phyloP scores from a whole-genome alignment of 176 grass and related monocot genomes.

The Aegilops longissima region DNA sequence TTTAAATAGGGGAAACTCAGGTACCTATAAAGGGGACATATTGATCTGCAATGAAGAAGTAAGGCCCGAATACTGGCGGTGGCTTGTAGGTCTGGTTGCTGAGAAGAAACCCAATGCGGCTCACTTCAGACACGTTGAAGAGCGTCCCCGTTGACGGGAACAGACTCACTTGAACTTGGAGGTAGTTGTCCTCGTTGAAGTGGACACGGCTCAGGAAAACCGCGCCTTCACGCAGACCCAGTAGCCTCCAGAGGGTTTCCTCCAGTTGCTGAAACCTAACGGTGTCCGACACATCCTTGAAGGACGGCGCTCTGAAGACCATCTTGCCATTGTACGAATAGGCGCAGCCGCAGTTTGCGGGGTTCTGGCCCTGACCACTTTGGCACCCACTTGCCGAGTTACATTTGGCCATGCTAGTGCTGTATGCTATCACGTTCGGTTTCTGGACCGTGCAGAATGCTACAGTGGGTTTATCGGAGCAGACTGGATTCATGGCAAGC shows the following conservation, averaged over 20 bases:
- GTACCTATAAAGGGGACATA: constrained; percentile 52
- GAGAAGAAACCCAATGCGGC: constrained; percentile 40
- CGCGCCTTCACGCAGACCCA: constrained; percentile 26
- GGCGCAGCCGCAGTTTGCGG: constrained; percentile 60
- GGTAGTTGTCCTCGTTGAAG: constrained; percentile 56
- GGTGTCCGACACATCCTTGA: constrained; percentile 45
- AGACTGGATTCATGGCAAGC: constrained; percentile 54
- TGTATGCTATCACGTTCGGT: constrained; percentile 31
- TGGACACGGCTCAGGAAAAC: constrained; percentile 37
- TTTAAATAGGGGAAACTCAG: constrained; percentile 8
- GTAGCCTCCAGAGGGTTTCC: constrained; percentile 21
- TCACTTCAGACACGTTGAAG: constrained; percentile 54
- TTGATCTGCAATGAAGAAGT: constrained; percentile 49
- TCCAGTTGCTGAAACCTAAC: constrained; percentile 51
- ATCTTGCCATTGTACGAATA: constrained; percentile 67
- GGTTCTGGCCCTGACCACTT: constrained; percentile 41
- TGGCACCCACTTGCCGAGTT: constrained; percentile 13
- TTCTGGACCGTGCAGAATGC: constrained; percentile 41
- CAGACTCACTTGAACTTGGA: constrained; percentile 50
- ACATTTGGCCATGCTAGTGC: constrained; percentile 55
- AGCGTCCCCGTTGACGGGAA: constrained; percentile 48
- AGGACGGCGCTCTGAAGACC: constrained; percentile 67
- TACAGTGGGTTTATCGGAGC: neutral
- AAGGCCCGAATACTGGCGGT: constrained; percentile 51
- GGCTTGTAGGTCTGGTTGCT: constrained; percentile 58